Evolutionary conservation across 257 asterid species (phyloP).

Genomic region (Asclepias syriaca): DNA sequence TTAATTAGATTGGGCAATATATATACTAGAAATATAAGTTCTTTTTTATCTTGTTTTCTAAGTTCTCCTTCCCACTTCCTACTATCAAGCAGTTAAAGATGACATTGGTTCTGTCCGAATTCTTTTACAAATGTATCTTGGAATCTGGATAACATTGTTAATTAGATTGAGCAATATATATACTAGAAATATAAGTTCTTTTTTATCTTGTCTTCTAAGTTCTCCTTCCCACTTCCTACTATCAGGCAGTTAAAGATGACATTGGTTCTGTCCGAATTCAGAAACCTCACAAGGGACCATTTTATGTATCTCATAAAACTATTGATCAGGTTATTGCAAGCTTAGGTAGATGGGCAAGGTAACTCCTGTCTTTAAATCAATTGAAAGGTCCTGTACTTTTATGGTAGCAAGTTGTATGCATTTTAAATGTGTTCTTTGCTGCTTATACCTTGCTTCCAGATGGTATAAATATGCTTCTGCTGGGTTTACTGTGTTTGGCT

Average conservation of each 20-base stretch:
- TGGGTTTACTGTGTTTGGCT: conserved; percentile 73
- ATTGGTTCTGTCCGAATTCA: conserved; percentile 81
- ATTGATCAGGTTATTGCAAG: conserved; percentile 90
- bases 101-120: conserved; percentile 82
- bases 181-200: background rate
- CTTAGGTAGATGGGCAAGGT: conserved; percentile 99
- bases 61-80: conserved; percentile 8
- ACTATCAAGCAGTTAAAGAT: conserved; percentile 77
- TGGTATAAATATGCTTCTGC: conserved; percentile 84
- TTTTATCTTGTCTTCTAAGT: conserved; percentile 10
- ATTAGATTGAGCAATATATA: background rate
- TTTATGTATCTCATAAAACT: conserved; percentile 81
- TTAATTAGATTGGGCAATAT: background rate
- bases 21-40: background rate
- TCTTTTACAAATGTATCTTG: conserved; percentile 15
- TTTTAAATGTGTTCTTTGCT: background rate
- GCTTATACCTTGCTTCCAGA: conserved; percentile 40
- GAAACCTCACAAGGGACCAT: conserved; percentile 92
- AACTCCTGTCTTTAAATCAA: background rate
- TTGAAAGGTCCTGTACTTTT: background rate
- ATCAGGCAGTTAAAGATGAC: conserved; percentile 91
- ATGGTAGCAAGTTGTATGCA: background rate
- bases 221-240: conserved; percentile 8
- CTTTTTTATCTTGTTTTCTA: conserved; percentile 8
- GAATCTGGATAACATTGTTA: background rate